Percentiles rank a stretch among this genome's conserved stretches.
These are phyloP conservation scores for Nannizzia gypsea DNA, from an alignment of 2,329 filamentous ascomycete species.

Conservation along the genomic window DNA sequence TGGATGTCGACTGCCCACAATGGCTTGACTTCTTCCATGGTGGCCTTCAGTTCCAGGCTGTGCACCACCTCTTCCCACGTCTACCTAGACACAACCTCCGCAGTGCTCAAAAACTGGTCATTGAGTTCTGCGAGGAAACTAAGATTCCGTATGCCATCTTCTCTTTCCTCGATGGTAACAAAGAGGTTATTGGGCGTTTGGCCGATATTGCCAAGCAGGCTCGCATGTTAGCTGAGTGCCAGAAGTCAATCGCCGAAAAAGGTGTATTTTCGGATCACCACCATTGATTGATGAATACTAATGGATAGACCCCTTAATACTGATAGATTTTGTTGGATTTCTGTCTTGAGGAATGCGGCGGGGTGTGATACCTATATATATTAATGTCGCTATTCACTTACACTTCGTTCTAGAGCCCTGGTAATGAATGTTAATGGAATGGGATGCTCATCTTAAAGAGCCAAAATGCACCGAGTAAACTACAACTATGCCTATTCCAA, in stretches of 20 bases:
- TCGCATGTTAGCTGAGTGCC: conserved; percentile 63
- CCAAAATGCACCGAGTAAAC: neutral
- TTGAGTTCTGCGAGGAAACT: conserved; percentile 70
- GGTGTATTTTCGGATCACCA: conserved; percentile 20
- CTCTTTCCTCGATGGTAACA: conserved; percentile 73
- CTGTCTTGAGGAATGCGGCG: neutral
- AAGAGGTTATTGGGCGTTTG: conserved; percentile 62
- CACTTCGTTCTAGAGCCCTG: neutral
- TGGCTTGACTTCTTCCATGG: conserved; percentile 89
- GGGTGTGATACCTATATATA: neutral
- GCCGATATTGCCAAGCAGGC: conserved; percentile 72
- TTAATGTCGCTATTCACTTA: neutral
- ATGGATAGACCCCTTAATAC: neutral
- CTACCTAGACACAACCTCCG: conserved; percentile 78
- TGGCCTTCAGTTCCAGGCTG: conserved; percentile 77
- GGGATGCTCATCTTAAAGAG: neutral
- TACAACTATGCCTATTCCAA: neutral
- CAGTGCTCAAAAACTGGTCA: conserved; percentile 59
- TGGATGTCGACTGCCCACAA: conserved; percentile 78
- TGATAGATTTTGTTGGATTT: neutral
- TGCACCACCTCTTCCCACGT: conserved; percentile 75
- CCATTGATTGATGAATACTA: conserved; percentile 1
- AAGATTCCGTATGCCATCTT: conserved; percentile 76
- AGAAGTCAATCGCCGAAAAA: conserved; percentile 32
- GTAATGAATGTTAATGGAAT: neutral